These are phyloP conservation scores for Trichoderma asperellum DNA, from an alignment of 2,329 filamentous ascomycete genomes.

Conservation along the genomic window DNA sequence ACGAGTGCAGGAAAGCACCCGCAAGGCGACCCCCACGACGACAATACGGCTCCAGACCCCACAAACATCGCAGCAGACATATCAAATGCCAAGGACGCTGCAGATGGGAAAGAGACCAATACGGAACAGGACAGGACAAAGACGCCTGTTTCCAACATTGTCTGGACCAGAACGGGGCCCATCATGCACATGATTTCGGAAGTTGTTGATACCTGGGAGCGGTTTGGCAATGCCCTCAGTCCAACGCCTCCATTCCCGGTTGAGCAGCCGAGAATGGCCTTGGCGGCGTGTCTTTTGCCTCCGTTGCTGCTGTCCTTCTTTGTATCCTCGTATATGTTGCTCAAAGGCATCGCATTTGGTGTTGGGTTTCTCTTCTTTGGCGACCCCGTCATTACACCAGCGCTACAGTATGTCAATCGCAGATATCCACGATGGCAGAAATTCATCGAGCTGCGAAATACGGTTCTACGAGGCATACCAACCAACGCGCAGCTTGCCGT, in stretches of 20 bases:
- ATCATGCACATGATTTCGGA: conserved; percentile 64
- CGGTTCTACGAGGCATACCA: conserved; percentile 77
- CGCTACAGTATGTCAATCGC: conserved; percentile 61
- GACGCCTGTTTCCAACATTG: conserved; percentile 73
- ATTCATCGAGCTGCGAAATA: conserved; percentile 73
- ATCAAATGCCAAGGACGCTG: conserved; percentile 48
- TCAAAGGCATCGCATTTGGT: conserved; percentile 68
- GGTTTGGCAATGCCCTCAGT: conserved; percentile 60
- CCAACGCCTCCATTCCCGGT: conserved; percentile 65
- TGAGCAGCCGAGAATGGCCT: conserved; percentile 55
- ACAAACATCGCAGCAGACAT: conserved; percentile 45
- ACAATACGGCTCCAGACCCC: conserved; percentile 58
- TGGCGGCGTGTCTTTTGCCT: conserved; percentile 58
- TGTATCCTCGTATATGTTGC: conserved; percentile 60
- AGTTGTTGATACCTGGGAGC: conserved; percentile 55
- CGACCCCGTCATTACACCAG: conserved; percentile 70
- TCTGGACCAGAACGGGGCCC: conserved; percentile 76
- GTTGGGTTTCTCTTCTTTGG: conserved; percentile 80
- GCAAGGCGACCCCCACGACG: conserved; percentile 61
- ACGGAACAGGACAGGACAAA: conserved; percentile 71
- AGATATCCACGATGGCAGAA: conserved; percentile 74
- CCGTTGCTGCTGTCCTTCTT: conserved; percentile 57
- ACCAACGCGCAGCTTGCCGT: conserved; percentile 85
- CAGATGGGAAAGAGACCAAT: conserved; percentile 51
- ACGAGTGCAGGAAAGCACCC: conserved; percentile 79